These are phyloP conservation scores for Mallotus repandus DNA, from an alignment of 441 rosid genomes.

Conservation along the genomic window DNA sequence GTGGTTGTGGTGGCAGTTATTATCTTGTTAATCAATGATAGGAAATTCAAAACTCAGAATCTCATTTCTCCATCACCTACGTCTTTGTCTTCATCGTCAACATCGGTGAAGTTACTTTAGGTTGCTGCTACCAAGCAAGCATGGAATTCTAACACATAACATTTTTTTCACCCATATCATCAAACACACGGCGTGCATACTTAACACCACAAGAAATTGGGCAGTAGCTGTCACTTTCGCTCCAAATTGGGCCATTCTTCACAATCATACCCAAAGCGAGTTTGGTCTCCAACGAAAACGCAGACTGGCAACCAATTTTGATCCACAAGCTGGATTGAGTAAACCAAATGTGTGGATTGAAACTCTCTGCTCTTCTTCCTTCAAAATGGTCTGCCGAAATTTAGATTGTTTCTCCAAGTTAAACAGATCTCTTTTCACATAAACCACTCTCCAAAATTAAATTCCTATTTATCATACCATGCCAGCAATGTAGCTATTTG, in stretches of 20 bases:
- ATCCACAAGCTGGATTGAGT: constrained; percentile 24
- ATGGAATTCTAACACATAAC: too few species aligned
- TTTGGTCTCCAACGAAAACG: constrained; percentile 33
- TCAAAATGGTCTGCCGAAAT: constrained; percentile 30
- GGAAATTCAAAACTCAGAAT: too few species aligned
- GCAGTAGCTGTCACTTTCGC: background rate
- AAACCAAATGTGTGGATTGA: constrained; percentile 46
- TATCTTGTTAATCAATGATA: too few species aligned
- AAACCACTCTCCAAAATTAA: background rate
- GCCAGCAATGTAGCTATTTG: too few species aligned
- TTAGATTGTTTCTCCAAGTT: constrained; percentile 25
- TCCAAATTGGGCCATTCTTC: background rate
- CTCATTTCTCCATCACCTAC: too few species aligned
- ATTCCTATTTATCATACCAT: too few species aligned
- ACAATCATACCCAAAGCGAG: background rate
- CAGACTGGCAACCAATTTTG: constrained; percentile 22
- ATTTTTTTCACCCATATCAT: too few species aligned
- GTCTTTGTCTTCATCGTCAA: too few species aligned
- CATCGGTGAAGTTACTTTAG: too few species aligned
- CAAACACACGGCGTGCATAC: too few species aligned
- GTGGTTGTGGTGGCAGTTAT: too few species aligned
- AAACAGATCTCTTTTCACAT: constrained; percentile 30
- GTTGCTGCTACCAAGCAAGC: too few species aligned
- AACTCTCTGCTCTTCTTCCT: constrained; percentile 14
- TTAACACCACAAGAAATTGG: background rate